Evolutionary conservation across 441 rosid genomes (phyloP).

Genomic region (Erodium texanum): DNA sequence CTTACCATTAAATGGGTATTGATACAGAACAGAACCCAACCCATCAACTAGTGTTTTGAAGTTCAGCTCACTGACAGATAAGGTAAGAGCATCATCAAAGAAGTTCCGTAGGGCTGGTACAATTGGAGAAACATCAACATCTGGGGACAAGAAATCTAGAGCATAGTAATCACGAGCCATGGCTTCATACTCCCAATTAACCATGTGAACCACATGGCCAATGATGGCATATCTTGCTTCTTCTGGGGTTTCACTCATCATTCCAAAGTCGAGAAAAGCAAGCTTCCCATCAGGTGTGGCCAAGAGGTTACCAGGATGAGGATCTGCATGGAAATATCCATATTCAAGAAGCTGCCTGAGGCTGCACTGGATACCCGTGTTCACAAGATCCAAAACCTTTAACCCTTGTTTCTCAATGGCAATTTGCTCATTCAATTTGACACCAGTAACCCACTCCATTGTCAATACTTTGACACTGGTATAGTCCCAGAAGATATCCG

Average conservation of each 20-base stretch:
- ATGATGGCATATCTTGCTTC: constrained; percentile 89
- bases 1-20: constrained; percentile 74
- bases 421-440: constrained; percentile 65
- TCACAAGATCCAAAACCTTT: constrained; percentile 83
- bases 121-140: constrained; percentile 87
- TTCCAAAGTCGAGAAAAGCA: constrained; percentile 94
- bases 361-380: constrained; percentile 84
- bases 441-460: constrained; percentile 96
- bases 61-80: constrained; percentile 88
- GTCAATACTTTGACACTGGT: constrained; percentile 80
- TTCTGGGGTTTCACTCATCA: constrained; percentile 99
- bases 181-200: constrained; percentile 93
- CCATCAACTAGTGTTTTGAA: constrained; percentile 91
- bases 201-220: constrained; percentile 95
- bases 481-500: constrained; percentile 91
- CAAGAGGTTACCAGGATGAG: constrained; percentile 96
- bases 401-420: constrained; percentile 88
- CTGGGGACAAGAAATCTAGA: constrained; percentile 69
- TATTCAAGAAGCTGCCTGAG: constrained; percentile 87
- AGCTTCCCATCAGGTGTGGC: constrained; percentile 96
- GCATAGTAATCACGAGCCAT: constrained; percentile 96
- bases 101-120: constrained; percentile 82
- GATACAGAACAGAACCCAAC: constrained; percentile 80
- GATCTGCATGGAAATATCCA: constrained; percentile 95
- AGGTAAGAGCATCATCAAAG: constrained; percentile 87